Evolutionary conservation across 1,284 basidiomycete species (phyloP), one percentile per base, ranked within the genome.

Genomic region (Phellopilus nigrolimitatus): DNA sequence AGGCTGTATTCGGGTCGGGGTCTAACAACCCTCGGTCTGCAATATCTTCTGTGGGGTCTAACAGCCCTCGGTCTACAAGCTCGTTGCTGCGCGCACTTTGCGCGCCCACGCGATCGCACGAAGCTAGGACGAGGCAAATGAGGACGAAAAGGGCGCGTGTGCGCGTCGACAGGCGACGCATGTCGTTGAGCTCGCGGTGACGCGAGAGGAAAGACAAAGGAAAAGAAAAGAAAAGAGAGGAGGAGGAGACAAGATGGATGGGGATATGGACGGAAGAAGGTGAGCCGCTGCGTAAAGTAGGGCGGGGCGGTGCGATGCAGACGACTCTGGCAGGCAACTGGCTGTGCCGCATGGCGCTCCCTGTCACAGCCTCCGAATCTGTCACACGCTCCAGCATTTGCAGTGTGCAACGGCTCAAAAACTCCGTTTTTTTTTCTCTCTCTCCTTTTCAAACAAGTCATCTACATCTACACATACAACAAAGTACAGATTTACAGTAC

Each of bases 131-230:
- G 21, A 55, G 42, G 17, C 48, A 51, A 17, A 55, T 27, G 24
- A 55, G 22, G 22, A 55, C 25, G 19, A 54, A 42, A 28, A 55
- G 49, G 30, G 49, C 27, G 13, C 53, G 42, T 9, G 49, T 31
- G 28, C 53, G 48, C 53, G 48, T 21, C 24, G 44, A 46, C n/a
- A 43, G 43, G 38, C 48, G 37, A 12, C 49, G 21, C 52, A 54
- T 54, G 38, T 31, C 40, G 41, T 10, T 39, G 5, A 24, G 31
- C 42, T 10, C 19, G 25, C 28, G n/a, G 37, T 38, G 3, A 38
- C 19, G 31, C 17, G 28, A 3, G 17, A 19, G 27, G 19, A 22
- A 19, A 25, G 36, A 30, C 28, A 19, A 33, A 38, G 43, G 34
- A 27, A 30, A 19, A 25, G 42, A 33, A 30, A 40, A 40, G 47